Conservation (phyloP, 148 eudicot genomes). For the Chenopodium album region DNA sequence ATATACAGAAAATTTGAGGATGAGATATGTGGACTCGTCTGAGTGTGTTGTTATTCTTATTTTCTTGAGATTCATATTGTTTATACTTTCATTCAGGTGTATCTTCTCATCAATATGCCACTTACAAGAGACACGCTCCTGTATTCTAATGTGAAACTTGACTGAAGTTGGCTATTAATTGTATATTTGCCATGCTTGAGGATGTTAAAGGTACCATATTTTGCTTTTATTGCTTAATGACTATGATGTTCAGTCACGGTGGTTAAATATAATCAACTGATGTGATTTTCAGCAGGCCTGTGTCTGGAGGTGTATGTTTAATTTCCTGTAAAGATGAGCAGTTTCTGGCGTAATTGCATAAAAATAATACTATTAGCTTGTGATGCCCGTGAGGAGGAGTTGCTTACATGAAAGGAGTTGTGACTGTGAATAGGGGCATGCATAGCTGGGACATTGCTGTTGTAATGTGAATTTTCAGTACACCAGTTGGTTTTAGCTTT, state of each 20-base stretch:
- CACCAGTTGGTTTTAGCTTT: not conserved
- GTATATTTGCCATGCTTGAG: constrained; percentile 20
- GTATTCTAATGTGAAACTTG: constrained; percentile 92
- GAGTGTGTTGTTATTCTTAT: not conserved
- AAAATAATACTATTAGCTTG: not conserved
- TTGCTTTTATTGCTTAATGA: not conserved
- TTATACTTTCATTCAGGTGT: constrained; percentile 42
- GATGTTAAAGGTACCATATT: constrained; percentile 16
- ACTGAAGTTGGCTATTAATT: constrained; percentile 34
- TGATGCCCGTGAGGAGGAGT: not conserved
- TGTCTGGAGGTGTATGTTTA: not conserved
- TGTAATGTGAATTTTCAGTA: constrained; percentile 13
- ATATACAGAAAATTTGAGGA: not conserved
- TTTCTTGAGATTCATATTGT: not conserved
- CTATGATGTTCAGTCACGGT: not conserved
- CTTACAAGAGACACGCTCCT: constrained; percentile 88
- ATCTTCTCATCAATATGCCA: constrained; percentile 78
- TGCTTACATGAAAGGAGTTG: not conserved
- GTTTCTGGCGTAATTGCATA: not conserved
- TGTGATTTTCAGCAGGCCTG: constrained; percentile 14
- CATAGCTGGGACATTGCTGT: constrained; percentile 3
- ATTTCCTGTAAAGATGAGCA: constrained; percentile 9
- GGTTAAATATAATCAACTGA: constrained; percentile 4
- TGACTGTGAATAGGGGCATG: not conserved
- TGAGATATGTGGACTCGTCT: not conserved